Evolutionary conservation across 495 filamentous ascomycete species (phyloP), one percentile per base, ranked within the genome.

Genomic region (Tirmania nivea): DNA sequence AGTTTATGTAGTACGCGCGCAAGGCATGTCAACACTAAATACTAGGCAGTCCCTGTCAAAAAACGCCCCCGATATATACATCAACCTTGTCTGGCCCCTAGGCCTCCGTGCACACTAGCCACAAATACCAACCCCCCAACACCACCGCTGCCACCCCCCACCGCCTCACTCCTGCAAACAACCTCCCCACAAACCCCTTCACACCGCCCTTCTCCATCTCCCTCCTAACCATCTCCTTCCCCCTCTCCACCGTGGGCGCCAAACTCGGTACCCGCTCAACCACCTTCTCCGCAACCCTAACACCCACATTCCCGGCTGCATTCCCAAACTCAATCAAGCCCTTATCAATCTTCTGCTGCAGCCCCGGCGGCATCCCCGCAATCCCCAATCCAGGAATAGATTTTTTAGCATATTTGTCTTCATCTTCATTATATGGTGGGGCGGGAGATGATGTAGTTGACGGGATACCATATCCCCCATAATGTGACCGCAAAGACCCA

Each of bases 191-290:
- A 8, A 64, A 65, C 1, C 51, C 56, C 2, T 54, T 31, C 12
- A 72, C 59, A 36, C 69, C 66, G 14, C 56, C 11, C 21, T 53
- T 36, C 6, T 68, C 57, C 31, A 56, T 52, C 10, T 53, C 57
- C 0, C 57, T 60, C 14, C 52, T 53, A 47, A 49, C 36, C 52
- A 35, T 10, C 48, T 52, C 16, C 51, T 57, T 37, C 56, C 52
- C 21, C 56, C 59, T 54, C 55, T 58, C 56, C 19, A 54, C 35
- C 10, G 35, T 52, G 53, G 21, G 19, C 9, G 25, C 45, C 39
- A 11, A 54, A 20, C 4, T 37, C 14, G 34, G 55, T 48, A 49
- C 34, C 11, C 52, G 36, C n/a, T 57, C 55, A 19, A 55, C 55
- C 57, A 52, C 54, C 37, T 19, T 55, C 53, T 16, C 53, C 35